These are phyloP conservation scores for Brassica cretica DNA, from an alignment of 345 rosid genomes.

Conservation along the genomic window DNA sequence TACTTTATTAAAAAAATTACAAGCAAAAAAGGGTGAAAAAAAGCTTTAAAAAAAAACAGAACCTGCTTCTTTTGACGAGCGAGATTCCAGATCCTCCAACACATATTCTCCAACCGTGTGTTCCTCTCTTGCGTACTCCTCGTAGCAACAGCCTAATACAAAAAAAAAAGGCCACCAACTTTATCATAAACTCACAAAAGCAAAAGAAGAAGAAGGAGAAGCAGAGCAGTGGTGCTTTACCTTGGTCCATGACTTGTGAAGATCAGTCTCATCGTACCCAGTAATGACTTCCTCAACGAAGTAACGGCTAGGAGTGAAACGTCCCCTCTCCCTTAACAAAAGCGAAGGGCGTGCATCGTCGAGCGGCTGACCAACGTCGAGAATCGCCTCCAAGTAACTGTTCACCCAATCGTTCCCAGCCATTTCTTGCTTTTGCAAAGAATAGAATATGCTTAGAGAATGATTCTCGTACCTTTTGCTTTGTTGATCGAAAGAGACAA, in stretches of 20 bases:
- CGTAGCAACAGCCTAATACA: slow-evolving; percentile 81
- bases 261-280: slow-evolving; percentile 98
- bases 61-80: slow-evolving; percentile 99
- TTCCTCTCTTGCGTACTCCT: slow-evolving; percentile 99
- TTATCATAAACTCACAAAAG: background rate
- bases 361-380: slow-evolving; percentile 91
- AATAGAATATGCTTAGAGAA: background rate
- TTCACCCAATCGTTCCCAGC: slow-evolving; percentile 99
- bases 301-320: slow-evolving; percentile 96
- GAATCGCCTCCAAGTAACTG: slow-evolving; percentile 95
- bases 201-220: background rate
- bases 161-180: background rate
- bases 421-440: slow-evolving; percentile 42
- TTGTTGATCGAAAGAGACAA: slow-evolving; percentile 29
- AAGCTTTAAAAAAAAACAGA: background rate
- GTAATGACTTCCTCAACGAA: slow-evolving; percentile 97
- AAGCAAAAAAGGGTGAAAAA: background rate
- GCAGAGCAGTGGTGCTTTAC: slow-evolving; percentile 16
- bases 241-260: slow-evolving; percentile 82
- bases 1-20: background rate
- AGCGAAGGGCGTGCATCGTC: slow-evolving; percentile 83
- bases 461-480: slow-evolving; percentile 29
- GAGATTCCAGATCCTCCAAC: slow-evolving; percentile 98
- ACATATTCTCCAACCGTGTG: slow-evolving; percentile 97
- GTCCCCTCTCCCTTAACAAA: slow-evolving; percentile 85